Evolutionary conservation across 1,284 basidiomycete genomes (phyloP).

Genomic region (Melanopsichium pennsylvanicum): DNA sequence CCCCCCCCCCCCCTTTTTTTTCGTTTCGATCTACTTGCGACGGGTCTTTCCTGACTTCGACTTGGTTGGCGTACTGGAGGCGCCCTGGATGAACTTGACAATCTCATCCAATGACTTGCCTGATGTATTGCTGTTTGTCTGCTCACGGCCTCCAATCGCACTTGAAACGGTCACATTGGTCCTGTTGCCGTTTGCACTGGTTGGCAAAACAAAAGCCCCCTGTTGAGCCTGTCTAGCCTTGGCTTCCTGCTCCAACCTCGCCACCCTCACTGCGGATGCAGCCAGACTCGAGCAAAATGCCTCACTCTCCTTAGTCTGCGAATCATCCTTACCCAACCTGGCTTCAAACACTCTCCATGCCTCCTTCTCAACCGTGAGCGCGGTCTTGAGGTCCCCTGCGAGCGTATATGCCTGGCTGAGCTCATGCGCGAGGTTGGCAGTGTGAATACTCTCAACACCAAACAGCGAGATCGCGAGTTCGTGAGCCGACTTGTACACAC

Average conservation of each 20-base stretch:
- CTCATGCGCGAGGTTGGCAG: conserved; percentile 63
- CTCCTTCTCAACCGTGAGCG: conserved; percentile 60
- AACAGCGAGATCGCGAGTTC: conserved; percentile 54
- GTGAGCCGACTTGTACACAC: conserved; percentile 56
- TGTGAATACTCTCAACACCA: conserved; percentile 61
- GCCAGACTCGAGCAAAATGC: conserved; percentile 60
- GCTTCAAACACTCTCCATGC: conserved; percentile 60
- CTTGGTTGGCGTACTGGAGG: conserved; percentile 28
- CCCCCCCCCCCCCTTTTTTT: no score
- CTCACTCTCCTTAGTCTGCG: conserved; percentile 61
- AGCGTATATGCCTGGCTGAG: conserved; percentile 62
- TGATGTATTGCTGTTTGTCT: conserved; percentile 1
- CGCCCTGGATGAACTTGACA: conserved; percentile 60
- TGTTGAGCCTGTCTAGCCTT: conserved; percentile 29
- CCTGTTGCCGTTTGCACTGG: conserved; percentile 11
- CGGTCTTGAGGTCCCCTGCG: conserved; percentile 59
- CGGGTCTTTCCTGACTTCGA: conserved; percentile 31
- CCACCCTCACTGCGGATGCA: conserved; percentile 58
- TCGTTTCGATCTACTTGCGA: conserved; percentile 23
- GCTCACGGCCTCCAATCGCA: conserved; percentile 2
- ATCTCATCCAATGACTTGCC: conserved; percentile 58
- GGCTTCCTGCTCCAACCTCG: conserved; percentile 58
- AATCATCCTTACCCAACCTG: conserved; percentile 62
- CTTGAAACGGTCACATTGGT: conserved; percentile 7
- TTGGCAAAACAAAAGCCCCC: conserved; percentile 18